These are phyloP conservation scores for Ploettnerulaceae sp. DNA, from an alignment of 2,329 filamentous ascomycete genomes.

Conservation along the genomic window DNA sequence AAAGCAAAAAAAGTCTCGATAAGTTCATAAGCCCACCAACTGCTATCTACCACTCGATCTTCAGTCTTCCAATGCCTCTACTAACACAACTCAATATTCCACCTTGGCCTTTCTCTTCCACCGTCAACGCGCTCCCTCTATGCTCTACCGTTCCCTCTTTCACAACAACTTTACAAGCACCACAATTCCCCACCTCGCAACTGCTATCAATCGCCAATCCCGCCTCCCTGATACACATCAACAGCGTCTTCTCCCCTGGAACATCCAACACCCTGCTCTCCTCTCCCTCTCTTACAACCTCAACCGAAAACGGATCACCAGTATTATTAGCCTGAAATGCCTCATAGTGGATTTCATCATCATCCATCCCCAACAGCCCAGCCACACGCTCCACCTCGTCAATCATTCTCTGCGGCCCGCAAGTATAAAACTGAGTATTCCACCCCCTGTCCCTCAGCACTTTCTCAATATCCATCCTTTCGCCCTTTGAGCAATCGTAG, in stretches of 20 bases:
- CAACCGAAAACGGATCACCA: conserved; percentile 56
- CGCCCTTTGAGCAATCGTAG: conserved; percentile 48
- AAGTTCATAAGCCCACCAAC: no score
- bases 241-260: conserved; percentile 37
- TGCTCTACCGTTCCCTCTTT: conserved; percentile 36
- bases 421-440: conserved; percentile 57
- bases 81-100: conserved; percentile 22
- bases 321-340: conserved; percentile 48
- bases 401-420: conserved; percentile 55
- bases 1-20: no score
- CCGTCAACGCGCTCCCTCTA: conserved; percentile 35
- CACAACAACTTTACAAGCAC: conserved; percentile 38
- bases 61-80: conserved; percentile 16
- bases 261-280: conserved; percentile 38
- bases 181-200: conserved; percentile 41
- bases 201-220: conserved; percentile 38
- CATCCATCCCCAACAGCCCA: conserved; percentile 39
- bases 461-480: conserved; percentile 46
- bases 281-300: conserved; percentile 39
- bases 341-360: conserved; percentile 55
- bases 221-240: conserved; percentile 38
- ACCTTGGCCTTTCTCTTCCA: conserved; percentile 31
- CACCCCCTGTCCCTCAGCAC: conserved; percentile 45
- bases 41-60: conserved; percentile 6
- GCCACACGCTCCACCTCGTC: conserved; percentile 43